These are phyloP conservation scores for Litsea cubeba DNA, from an alignment of 164 flowering plant genomes.

Conservation along the genomic window DNA sequence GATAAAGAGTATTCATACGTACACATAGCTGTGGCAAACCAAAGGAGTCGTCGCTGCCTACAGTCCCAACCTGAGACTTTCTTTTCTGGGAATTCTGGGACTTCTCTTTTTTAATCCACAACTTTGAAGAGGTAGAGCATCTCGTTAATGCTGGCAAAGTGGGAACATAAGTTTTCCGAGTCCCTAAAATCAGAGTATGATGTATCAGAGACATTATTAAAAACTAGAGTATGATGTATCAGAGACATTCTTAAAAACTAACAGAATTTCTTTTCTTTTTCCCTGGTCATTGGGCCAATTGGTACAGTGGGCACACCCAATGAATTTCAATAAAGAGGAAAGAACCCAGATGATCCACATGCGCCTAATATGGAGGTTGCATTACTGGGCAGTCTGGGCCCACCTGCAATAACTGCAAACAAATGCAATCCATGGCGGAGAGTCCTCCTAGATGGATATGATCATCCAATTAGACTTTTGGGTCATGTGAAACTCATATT, in stretches of 20 bases:
- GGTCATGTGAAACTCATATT: too few species aligned
- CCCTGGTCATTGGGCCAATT: not conserved
- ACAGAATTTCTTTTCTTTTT: constrained; percentile 6
- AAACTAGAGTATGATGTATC: constrained; percentile 12
- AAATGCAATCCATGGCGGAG: too few species aligned
- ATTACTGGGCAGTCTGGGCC: too few species aligned
- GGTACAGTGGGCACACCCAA: not conserved
- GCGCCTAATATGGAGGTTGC: too few species aligned
- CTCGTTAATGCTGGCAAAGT: constrained; percentile 94
- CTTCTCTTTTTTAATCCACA: constrained; percentile 84
- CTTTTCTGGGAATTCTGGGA: constrained; percentile 32
- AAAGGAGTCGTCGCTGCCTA: constrained; percentile 38
- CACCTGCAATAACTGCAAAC: too few species aligned
- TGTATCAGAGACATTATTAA: constrained; percentile 9
- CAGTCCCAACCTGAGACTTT: constrained; percentile 54
- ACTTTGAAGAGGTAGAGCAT: constrained; percentile 66
- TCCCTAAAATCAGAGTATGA: constrained; percentile 43
- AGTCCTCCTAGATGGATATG: too few species aligned
- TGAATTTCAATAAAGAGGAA: too few species aligned
- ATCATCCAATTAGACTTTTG: too few species aligned
- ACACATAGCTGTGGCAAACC: constrained; percentile 67
- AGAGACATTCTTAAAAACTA: constrained; percentile 16
- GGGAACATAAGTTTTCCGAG: constrained; percentile 67
- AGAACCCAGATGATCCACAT: too few species aligned
- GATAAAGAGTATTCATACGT: constrained; percentile 73